phyloP scores from a whole-genome alignment of 75 land plant genomes.

The Selaginella moellendorffii region DNA sequence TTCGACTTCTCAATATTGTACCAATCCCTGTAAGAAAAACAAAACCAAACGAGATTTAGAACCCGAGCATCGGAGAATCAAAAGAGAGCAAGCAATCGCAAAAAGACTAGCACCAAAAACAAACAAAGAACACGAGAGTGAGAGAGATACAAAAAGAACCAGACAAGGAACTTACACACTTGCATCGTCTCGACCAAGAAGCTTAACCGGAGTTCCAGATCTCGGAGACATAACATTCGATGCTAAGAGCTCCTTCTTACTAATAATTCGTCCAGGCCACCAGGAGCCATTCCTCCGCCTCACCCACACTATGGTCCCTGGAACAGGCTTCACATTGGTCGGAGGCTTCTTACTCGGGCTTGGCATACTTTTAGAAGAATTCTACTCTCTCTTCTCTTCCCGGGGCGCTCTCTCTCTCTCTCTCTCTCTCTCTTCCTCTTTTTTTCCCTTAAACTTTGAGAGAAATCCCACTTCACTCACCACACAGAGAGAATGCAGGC shows the following conservation, averaged over 20 bases:
- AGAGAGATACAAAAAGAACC: not conserved
- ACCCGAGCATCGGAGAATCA: too few species aligned
- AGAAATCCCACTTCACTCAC: too few species aligned
- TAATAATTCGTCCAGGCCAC: conserved; percentile 89
- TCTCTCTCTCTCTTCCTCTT: too few species aligned
- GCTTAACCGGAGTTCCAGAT: conserved; percentile 88
- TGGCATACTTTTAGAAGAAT: not conserved
- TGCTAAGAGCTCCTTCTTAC: conserved; percentile 42
- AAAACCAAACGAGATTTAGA: too few species aligned
- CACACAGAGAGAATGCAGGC: not conserved
- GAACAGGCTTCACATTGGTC: not conserved
- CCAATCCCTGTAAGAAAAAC: not conserved
- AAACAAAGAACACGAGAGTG: not conserved
- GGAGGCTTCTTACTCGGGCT: not conserved
- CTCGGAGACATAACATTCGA: conserved; percentile 72
- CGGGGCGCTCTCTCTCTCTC: too few species aligned
- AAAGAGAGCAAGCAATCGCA: too few species aligned
- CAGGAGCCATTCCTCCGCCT: conserved; percentile 83
- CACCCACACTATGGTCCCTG: conserved; percentile 81
- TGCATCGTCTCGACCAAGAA: conserved; percentile 79
- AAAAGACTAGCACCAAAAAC: not conserved
- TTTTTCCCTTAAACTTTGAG: too few species aligned
- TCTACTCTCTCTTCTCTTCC: not conserved
- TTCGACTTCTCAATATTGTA: conserved; percentile 4
- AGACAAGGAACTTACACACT: conserved; percentile 60